A percentile compares a stretch with the other conserved stretches of the same genome.
These are phyloP conservation scores for Potentilla sterilis DNA, from an alignment of 306 rosid species.

Conservation along the genomic window DNA sequence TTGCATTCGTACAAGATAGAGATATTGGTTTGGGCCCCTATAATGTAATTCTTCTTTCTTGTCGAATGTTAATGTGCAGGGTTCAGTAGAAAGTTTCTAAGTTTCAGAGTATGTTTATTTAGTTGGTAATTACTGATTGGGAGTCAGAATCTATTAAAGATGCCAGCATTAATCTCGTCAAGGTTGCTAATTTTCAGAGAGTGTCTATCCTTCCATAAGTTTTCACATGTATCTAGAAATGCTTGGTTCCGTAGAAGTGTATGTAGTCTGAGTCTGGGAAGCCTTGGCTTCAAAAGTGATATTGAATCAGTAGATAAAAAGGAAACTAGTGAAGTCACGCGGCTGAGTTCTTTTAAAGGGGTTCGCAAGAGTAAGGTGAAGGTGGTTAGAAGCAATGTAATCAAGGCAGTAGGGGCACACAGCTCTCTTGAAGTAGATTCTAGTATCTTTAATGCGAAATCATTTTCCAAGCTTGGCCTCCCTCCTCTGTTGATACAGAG, in stretches of 20 bases:
- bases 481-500: constrained; percentile 60
- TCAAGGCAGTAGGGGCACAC: constrained; percentile 30
- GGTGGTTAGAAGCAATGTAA: constrained; percentile 31
- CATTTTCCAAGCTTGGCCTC: constrained; percentile 83
- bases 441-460: constrained; percentile 65
- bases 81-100: not conserved
- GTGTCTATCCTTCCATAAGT: constrained; percentile 49
- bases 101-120: not conserved
- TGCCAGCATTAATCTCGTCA: constrained; percentile 56
- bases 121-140: not conserved
- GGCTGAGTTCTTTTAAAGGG: constrained; percentile 35
- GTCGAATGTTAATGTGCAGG: constrained; percentile 5
- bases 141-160: constrained; percentile 28
- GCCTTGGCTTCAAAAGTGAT: constrained; percentile 44
- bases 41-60: not conserved
- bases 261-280: constrained; percentile 46
- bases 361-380: constrained; percentile 45
- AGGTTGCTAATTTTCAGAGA: constrained; percentile 66
- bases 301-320: constrained; percentile 29
- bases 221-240: constrained; percentile 43
- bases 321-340: constrained; percentile 36
- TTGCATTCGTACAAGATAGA: not conserved
- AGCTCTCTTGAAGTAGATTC: constrained; percentile 42
- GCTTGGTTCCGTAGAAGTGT: constrained; percentile 51
- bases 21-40: not conserved